Evolutionary conservation across 495 filamentous ascomycete genomes (phyloP).

Genomic region (Xylaria castorea): DNA sequence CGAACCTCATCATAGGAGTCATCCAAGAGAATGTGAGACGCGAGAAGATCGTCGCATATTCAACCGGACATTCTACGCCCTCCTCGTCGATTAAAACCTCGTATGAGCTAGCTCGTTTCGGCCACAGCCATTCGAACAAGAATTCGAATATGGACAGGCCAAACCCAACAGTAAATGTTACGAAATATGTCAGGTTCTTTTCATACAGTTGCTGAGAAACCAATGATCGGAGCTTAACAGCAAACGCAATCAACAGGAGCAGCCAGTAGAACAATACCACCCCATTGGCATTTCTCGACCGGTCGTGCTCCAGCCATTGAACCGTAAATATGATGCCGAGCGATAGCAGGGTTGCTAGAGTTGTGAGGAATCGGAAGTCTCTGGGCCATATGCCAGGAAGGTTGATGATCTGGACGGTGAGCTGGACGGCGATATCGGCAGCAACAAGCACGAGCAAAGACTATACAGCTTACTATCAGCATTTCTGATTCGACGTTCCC

Average conservation of each 20-base stretch:
- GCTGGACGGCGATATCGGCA: constrained; percentile 71
- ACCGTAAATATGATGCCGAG: constrained; percentile 81
- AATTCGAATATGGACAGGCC: constrained; percentile 79
- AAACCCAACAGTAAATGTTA: constrained; percentile 75
- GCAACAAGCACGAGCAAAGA: constrained; percentile 72
- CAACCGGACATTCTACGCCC: constrained; percentile 89
- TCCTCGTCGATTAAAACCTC: constrained; percentile 75
- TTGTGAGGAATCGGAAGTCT: constrained; percentile 93
- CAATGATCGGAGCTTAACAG: constrained; percentile 87
- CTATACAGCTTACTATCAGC: constrained; percentile 56
- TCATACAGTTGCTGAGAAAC: constrained; percentile 75
- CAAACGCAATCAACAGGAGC: constrained; percentile 79
- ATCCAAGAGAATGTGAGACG: constrained; percentile 97
- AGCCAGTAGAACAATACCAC: constrained; percentile 98
- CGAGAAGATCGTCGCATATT: constrained; percentile 95
- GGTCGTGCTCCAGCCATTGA: constrained; percentile 91
- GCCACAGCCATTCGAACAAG: constrained; percentile 84
- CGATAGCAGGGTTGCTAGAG: constrained; percentile 76
- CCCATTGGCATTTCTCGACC: constrained; percentile 87
- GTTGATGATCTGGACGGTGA: constrained; percentile 76
- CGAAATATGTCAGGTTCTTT: constrained; percentile 74
- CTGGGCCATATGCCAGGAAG: constrained; percentile 72
- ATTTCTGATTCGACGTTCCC: constrained; percentile 31
- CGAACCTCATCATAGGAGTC: constrained; percentile 96
- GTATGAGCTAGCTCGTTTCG: constrained; percentile 86